A percentile compares a stretch with the other conserved stretches of the same genome.
phyloP scores from a whole-genome alignment of 2,329 filamentous ascomycete genomes.

The Cladophialophora carrionii region DNA sequence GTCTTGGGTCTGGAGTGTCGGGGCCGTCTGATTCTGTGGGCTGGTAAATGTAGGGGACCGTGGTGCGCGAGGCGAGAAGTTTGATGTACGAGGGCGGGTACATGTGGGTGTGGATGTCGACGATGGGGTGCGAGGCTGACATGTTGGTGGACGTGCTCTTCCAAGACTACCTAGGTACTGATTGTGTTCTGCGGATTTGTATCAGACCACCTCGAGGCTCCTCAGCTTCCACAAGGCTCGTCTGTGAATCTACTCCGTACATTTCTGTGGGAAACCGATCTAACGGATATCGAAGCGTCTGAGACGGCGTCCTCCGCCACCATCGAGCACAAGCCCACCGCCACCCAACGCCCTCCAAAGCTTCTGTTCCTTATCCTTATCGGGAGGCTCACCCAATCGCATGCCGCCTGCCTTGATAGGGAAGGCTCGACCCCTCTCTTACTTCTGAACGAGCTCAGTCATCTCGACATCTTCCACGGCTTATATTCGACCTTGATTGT shows the following conservation, averaged over 20 bases:
- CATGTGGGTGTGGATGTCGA: conserved; percentile 67
- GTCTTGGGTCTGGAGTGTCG: conserved; percentile 43
- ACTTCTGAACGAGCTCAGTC: background rate
- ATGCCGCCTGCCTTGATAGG: background rate
- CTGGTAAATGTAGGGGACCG: conserved; percentile 52
- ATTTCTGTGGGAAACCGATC: background rate
- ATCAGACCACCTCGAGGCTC: background rate
- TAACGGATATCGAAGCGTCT: background rate
- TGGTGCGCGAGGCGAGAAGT: conserved; percentile 58
- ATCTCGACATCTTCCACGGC: background rate
- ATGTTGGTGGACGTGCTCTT: conserved; percentile 2
- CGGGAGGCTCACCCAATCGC: conserved; percentile 9
- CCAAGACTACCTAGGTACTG: background rate
- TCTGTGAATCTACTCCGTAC: background rate
- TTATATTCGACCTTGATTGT: background rate
- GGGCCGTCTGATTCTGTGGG: conserved; percentile 37
- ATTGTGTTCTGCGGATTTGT: background rate
- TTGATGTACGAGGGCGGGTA: conserved; percentile 64
- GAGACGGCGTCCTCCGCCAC: conserved; percentile 18
- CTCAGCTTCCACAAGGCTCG: background rate
- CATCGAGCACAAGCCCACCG: background rate
- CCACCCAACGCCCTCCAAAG: background rate
- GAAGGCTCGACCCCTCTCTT: background rate
- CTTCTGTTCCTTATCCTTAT: conserved; percentile 17
- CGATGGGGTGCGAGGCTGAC: conserved; percentile 43